Conservation (phyloP, 129 eudicot genomes). For the Kitagawia praeruptora region DNA sequence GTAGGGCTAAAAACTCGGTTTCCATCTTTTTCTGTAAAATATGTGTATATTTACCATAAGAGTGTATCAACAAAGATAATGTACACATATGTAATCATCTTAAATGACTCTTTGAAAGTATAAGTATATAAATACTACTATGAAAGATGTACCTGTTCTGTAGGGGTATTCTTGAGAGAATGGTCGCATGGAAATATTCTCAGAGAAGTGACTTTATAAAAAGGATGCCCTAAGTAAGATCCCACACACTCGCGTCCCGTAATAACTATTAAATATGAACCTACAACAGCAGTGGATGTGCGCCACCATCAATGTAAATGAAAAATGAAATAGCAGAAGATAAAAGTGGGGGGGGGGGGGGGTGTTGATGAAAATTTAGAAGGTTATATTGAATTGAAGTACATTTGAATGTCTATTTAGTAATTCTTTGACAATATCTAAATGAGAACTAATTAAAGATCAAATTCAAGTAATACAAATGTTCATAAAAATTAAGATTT, state of each 20-base stretch:
- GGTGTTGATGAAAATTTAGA: not conserved
- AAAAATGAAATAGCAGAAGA: not conserved
- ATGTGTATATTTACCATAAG: not conserved
- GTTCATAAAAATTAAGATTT: too few relatives aligned
- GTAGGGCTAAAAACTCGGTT: slow-evolving; percentile 60
- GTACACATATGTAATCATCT: not conserved
- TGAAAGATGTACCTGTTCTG: slow-evolving; percentile 51
- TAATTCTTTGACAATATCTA: not conserved
- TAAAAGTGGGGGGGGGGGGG: too few relatives aligned
- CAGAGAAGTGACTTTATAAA: slow-evolving; percentile 71
- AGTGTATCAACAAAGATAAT: not conserved
- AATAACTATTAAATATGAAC: slow-evolving; percentile 70
- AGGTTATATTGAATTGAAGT: not conserved
- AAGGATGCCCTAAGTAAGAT: slow-evolving; percentile 82
- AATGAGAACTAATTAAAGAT: not conserved
- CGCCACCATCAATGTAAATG: not conserved
- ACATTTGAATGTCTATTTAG: not conserved
- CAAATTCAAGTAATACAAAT: not conserved
- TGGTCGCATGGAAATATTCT: slow-evolving; percentile 78
- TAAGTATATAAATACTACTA: not conserved
- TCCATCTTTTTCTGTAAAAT: slow-evolving; percentile 80
- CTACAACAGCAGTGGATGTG: slow-evolving; percentile 27
- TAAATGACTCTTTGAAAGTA: not conserved
- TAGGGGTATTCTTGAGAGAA: slow-evolving; percentile 64
- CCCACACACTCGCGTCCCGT: slow-evolving; percentile 80